Evolutionary conservation across 2,329 filamentous ascomycete species (phyloP).

Genomic region (Mycosphaerella sp.): DNA sequence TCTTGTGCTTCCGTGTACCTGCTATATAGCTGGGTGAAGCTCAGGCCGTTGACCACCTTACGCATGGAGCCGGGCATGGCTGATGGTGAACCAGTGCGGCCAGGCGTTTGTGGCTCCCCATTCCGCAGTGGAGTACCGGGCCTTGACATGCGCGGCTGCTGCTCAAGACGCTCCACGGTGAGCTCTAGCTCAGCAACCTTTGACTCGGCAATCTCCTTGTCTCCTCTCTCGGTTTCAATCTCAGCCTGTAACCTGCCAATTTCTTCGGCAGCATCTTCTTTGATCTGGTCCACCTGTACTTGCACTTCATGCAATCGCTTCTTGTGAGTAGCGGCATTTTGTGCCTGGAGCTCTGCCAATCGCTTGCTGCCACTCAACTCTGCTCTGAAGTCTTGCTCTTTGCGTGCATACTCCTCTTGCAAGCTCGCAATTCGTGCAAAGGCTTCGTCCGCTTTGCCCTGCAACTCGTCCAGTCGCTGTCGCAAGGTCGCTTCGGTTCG

Average conservation of each 20-base stretch:
- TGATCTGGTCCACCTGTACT: slow-evolving; percentile 54
- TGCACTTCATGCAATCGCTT: slow-evolving; percentile 65
- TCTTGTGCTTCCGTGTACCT: slow-evolving; percentile 60
- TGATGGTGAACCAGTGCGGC: slow-evolving; percentile 32
- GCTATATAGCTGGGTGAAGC: slow-evolving; percentile 57
- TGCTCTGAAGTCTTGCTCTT: slow-evolving; percentile 79
- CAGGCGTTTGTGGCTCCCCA: slow-evolving; percentile 27
- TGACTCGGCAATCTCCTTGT: slow-evolving; percentile 56
- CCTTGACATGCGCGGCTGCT: slow-evolving; percentile 26
- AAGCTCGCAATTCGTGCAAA: slow-evolving; percentile 76
- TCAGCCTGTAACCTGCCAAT: slow-evolving; percentile 46
- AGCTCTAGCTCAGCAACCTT: slow-evolving; percentile 60
- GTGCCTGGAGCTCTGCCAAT: slow-evolving; percentile 73
- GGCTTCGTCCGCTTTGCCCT: slow-evolving; percentile 79
- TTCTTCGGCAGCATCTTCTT: slow-evolving; percentile 59
- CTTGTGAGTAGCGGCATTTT: slow-evolving; percentile 66
- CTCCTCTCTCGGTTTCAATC: slow-evolving; percentile 48
- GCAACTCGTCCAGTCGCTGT: slow-evolving; percentile 72
- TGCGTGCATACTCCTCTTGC: slow-evolving; percentile 71
- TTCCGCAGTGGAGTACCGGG: slow-evolving; percentile 50
- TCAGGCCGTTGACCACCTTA: slow-evolving; percentile 47
- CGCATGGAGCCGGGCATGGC: slow-evolving; percentile 48
- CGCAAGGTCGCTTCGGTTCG: slow-evolving; percentile 75
- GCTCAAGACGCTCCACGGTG: slow-evolving; percentile 51
- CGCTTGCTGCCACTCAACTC: slow-evolving; percentile 77